Base-by-base conservation (phyloP, 208 protist genomes). In the Blastocrithidia nonstop region DNA sequence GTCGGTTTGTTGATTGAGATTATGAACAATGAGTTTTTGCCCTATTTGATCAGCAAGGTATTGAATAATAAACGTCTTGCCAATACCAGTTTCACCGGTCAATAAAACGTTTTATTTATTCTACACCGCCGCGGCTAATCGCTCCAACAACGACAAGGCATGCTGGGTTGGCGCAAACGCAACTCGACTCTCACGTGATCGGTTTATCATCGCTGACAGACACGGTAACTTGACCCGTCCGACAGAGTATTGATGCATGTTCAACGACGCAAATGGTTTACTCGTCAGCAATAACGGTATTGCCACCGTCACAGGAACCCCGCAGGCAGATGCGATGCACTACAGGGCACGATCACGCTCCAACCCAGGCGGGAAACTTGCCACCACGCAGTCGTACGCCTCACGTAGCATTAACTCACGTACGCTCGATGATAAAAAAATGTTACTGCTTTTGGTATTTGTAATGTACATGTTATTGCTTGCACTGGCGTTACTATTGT, bases 1-100 rank as follows among this genome's bases (percentile, higher is more conserved):
- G 50, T 99, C 98, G 3, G 80, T 98, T 71, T 99, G 98, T 71
- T 99, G 95, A 54, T 95, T 98, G 44, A 99, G 76, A 66, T 99
- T 99, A 54, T 97, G 78, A 11, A 98, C 94, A 40, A 96, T 69
- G 0, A 99, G 73, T 37, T 86, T 71, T 46, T 90, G 71, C 9
- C 87, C 82, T 22, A 93, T 61, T 41, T 89, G 63, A 45, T 91
- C 79, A 0, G 92, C 87, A 5, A 95, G 67, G 52, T 89, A 88
- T 45, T 92, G 81, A 9, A 95, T 87, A 58, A 93, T 79, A 54
- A 92, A 95, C 23, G 83, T 96, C 41, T 96, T 95, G 24, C 92
- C 88, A n/a, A 93, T 79, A 43, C 98, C 98, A 22, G 98, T 99
- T 58, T 99, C 97, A 45, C 98, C 98, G 24, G 97, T 94, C 4